These are phyloP conservation scores for Stemphylium lycopersici DNA, from an alignment of 2,329 filamentous ascomycete species.

Conservation along the genomic window DNA sequence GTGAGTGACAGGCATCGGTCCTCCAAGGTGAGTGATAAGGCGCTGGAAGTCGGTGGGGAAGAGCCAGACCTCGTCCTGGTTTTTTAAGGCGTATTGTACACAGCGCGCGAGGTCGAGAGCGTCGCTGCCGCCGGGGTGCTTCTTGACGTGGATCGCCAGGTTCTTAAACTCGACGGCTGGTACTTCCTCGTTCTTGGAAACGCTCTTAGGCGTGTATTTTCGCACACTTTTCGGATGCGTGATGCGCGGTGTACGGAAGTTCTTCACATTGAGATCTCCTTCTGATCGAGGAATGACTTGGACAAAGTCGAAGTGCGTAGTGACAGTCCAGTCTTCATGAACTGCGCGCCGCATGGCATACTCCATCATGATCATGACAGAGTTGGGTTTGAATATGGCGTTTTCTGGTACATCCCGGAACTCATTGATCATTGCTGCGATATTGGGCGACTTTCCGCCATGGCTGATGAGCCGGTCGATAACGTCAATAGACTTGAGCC, in stretches of 20 bases:
- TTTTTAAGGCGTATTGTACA: slow-evolving; percentile 26
- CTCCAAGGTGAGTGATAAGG: slow-evolving; percentile 28
- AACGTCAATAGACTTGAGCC: slow-evolving; percentile 34
- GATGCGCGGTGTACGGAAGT: slow-evolving; percentile 26
- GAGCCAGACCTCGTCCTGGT: slow-evolving; percentile 30
- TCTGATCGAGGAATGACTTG: slow-evolving; percentile 10
- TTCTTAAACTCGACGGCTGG: slow-evolving; percentile 28
- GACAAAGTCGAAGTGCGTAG: slow-evolving; percentile 9
- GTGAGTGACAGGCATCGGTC: slow-evolving; percentile 15
- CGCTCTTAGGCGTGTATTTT: slow-evolving; percentile 1
- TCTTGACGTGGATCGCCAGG: slow-evolving; percentile 28
- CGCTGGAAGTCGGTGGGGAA: slow-evolving; percentile 31
- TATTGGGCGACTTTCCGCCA: slow-evolving; percentile 18
- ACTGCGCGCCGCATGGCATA: slow-evolving; percentile 29
- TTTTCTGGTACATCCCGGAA: slow-evolving; percentile 13
- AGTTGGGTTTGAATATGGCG: slow-evolving; percentile 13
- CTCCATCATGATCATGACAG: slow-evolving; percentile 27
- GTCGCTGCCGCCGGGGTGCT: slow-evolving; percentile 30
- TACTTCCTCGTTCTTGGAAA: slow-evolving; percentile 12
- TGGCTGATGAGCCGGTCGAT: slow-evolving; percentile 31
- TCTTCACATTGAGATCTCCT: slow-evolving; percentile 20
- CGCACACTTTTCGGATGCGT: slow-evolving; percentile 19
- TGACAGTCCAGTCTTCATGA: slow-evolving; percentile 20
- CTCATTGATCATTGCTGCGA: slow-evolving; percentile 24
- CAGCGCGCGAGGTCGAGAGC: slow-evolving; percentile 39